Evolutionary conservation across 768 basidiomycete genomes (phyloP).

Genomic region (Clitopilus hobsonii): DNA sequence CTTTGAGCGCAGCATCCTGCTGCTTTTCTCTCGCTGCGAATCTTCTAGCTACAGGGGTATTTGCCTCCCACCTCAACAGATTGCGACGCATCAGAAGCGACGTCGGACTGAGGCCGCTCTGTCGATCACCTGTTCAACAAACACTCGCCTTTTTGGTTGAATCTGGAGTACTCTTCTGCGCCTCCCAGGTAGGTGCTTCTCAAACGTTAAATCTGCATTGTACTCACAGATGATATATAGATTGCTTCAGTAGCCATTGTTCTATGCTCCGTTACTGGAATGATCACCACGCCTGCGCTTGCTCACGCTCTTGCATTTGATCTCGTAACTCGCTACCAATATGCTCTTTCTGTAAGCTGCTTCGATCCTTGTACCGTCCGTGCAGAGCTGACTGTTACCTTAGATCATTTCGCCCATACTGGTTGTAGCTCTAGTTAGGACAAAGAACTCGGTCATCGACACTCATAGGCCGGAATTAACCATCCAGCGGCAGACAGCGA

Average conservation of each 20-base stretch:
- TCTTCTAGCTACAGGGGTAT: background rate
- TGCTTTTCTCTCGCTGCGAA: background rate
- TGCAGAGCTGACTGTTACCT: background rate
- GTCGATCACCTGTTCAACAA: background rate
- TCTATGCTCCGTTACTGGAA: background rate
- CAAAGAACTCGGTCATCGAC: background rate
- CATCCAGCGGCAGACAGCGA: background rate
- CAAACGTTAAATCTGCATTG: background rate
- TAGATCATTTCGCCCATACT: background rate
- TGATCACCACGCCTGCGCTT: background rate
- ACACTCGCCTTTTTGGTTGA: background rate
- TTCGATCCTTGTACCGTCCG: background rate
- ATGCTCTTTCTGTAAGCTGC: background rate
- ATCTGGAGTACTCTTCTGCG: background rate
- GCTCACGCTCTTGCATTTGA: background rate
- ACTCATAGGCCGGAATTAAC: background rate
- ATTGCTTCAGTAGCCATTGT: background rate
- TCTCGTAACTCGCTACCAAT: background rate
- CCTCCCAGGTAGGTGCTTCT: background rate
- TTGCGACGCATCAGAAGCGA: background rate
- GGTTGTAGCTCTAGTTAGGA: background rate
- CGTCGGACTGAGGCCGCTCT: background rate
- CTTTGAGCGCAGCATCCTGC: background rate
- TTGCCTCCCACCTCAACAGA: background rate
- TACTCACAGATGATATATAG: background rate